These are phyloP conservation scores for Rosellinia necatrix DNA, from an alignment of 2,329 filamentous ascomycete species.

Conservation along the genomic window DNA sequence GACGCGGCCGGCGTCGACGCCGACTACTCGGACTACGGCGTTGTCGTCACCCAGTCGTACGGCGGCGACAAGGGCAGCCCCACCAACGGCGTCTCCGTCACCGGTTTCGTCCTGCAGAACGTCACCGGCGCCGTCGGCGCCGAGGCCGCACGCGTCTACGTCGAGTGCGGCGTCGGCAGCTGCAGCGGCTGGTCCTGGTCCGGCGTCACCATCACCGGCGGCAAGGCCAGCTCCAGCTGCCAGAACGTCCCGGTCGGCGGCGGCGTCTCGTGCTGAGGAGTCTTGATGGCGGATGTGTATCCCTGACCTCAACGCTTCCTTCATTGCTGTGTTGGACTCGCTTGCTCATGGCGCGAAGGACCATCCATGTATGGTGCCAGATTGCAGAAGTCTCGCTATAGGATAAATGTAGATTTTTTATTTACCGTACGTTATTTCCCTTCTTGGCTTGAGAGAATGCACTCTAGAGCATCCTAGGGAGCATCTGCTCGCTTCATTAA, in stretches of 20 bases:
- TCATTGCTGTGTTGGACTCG: no score
- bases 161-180: conserved; percentile 46
- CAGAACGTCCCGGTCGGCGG: conserved; percentile 51
- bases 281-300: background rate
- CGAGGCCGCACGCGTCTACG: conserved; percentile 41
- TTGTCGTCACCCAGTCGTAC: conserved; percentile 64
- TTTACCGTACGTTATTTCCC: no score
- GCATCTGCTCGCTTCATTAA: no score
- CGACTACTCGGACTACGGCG: conserved; percentile 49
- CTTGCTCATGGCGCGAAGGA: no score
- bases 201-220: conserved; percentile 44
- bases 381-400: no score
- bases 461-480: no score
- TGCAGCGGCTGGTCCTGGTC: conserved; percentile 46
- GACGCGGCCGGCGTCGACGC: conserved; percentile 17
- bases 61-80: conserved; percentile 48
- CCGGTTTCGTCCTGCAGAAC: conserved; percentile 46
- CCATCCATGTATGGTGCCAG: no score
- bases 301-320: no score
- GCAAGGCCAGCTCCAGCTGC: conserved; percentile 58
- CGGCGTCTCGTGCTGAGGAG: conserved; percentile 29
- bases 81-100: conserved; percentile 52
- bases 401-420: no score
- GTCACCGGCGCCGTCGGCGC: conserved; percentile 46
- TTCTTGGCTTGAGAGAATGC: no score